These are phyloP conservation scores for Zygosaccharomyces siamensis DNA, from an alignment of 805 yeast species.

Conservation along the genomic window DNA sequence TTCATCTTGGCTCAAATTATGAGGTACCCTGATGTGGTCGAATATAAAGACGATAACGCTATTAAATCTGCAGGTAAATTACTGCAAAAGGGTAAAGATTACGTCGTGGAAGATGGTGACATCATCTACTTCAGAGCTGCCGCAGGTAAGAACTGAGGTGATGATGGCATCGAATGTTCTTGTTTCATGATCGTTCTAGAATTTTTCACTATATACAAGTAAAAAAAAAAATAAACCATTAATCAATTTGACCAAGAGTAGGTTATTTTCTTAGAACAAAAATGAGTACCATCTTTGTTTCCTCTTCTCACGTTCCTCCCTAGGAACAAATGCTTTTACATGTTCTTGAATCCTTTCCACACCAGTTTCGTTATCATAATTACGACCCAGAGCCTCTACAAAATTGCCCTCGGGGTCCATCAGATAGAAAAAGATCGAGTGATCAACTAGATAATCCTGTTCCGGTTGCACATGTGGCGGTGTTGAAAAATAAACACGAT, in stretches of 20 bases:
- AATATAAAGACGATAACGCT: slow-evolving; percentile 71
- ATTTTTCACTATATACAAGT: slow-evolving; percentile 8
- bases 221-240: slow-evolving; percentile 6
- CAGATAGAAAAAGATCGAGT: slow-evolving; percentile 91
- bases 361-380: slow-evolving; percentile 74
- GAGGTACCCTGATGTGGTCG: slow-evolving; percentile 74
- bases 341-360: slow-evolving; percentile 71
- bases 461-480: slow-evolving; percentile 93
- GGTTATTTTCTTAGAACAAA: slow-evolving; percentile 20
- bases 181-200: slow-evolving; percentile 1
- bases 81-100: slow-evolving; percentile 87
- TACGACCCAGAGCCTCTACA: slow-evolving; percentile 91
- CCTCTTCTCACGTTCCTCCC: slow-evolving; percentile 60
- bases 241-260: slow-evolving; percentile 15
- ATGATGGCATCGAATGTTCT: not conserved
- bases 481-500: slow-evolving; percentile 94
- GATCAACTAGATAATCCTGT: slow-evolving; percentile 94
- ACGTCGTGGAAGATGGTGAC: slow-evolving; percentile 93
- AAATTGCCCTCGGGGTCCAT: slow-evolving; percentile 99
- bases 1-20: slow-evolving; percentile 92
- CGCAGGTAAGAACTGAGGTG: slow-evolving; percentile 67
- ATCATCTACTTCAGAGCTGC: slow-evolving; percentile 89
- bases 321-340: slow-evolving; percentile 70
- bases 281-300: slow-evolving; percentile 53
- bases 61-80: slow-evolving; percentile 88